Base-by-base conservation (phyloP, 169 alveolate genomes). In the Plasmodium blacklocki region DNA sequence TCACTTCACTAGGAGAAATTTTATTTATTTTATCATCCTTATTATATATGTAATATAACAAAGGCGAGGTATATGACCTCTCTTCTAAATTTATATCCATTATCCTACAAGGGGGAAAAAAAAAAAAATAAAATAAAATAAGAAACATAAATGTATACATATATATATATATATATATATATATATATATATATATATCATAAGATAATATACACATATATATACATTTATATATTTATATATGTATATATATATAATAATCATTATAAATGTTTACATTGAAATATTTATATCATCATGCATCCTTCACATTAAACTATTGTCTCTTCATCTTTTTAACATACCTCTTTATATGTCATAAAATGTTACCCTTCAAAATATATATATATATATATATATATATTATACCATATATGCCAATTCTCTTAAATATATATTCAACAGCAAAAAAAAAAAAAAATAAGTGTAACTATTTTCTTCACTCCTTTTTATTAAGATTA, bases 41-140 rank as follows among this genome's bases (percentile, higher is more conserved):
- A 19, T 56, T 60, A 62, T 80, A 80, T 80, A 80, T 80, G 29
- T 80, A 80, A 29, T 83, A 83, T 26, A 80, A 19, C 59, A 80
- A 63, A n/a, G 90, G 90, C 56, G 90, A 80, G 0, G 90, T 80
- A 62, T 80, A 80, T 32, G 90, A 74, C 45, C 90, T 43, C 32
- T 80, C 90, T 32, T 80, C 90, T 26, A 80, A 62, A 15, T 80
- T 80, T 15, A 68, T 58, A 45, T 80, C 90, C 90, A 80, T 80
- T 80, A 9, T 45, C n/a, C 49, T 72, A 23, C 19, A 39, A 68
- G 26, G 50, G 54, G 12, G 26, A 45, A 58, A 14, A 43, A 45
- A 8, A 18, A 47, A 26, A 60, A 19, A 19, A 59, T 18, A 60
- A n/a, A 60, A 14, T 4, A 3, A 60, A 18, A 23, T 23, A 23